These are phyloP conservation scores for Scutellaria baicalensis DNA, from an alignment of 257 asterid genomes.

Conservation along the genomic window DNA sequence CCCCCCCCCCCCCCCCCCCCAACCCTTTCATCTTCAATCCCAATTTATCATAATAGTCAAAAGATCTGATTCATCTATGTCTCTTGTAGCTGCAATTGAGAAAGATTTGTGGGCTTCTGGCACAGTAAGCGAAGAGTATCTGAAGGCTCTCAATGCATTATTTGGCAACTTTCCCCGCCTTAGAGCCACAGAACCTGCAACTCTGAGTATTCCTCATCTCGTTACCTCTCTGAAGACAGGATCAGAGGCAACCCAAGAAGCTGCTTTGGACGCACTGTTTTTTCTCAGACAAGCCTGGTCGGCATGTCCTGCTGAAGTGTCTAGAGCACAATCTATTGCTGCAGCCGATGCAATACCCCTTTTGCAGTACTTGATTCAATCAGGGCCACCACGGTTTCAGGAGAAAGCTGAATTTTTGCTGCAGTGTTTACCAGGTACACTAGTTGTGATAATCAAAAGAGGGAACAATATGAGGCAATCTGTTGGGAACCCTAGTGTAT, in stretches of 20 bases:
- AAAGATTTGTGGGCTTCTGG: slow-evolving; percentile 96
- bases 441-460: slow-evolving; percentile 79
- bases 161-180: slow-evolving; percentile 93
- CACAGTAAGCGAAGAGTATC: slow-evolving; percentile 81
- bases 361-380: slow-evolving; percentile 86
- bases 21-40: too few species aligned
- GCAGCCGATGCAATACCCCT: slow-evolving; percentile 95
- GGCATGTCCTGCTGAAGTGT: slow-evolving; percentile 95
- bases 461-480: slow-evolving; percentile 98
- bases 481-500: slow-evolving; percentile 90
- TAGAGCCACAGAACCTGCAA: slow-evolving; percentile 96
- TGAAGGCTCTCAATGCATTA: slow-evolving; percentile 86
- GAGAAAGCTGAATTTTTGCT: slow-evolving; percentile 88
- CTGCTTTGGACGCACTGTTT: slow-evolving; percentile 90
- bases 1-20: too few species aligned
- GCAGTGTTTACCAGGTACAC: slow-evolving; percentile 93
- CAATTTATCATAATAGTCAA: neutral
- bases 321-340: slow-evolving; percentile 94
- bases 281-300: slow-evolving; percentile 98
- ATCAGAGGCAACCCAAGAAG: slow-evolving; percentile 95
- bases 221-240: slow-evolving; percentile 94
- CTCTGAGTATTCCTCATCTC: slow-evolving; percentile 90
- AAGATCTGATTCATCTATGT: neutral
- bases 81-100: slow-evolving; percentile 76
- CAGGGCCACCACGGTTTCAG: slow-evolving; percentile 96